Base-by-base conservation (phyloP, 164 flowering plant genomes). In the Aristolochia californica region DNA sequence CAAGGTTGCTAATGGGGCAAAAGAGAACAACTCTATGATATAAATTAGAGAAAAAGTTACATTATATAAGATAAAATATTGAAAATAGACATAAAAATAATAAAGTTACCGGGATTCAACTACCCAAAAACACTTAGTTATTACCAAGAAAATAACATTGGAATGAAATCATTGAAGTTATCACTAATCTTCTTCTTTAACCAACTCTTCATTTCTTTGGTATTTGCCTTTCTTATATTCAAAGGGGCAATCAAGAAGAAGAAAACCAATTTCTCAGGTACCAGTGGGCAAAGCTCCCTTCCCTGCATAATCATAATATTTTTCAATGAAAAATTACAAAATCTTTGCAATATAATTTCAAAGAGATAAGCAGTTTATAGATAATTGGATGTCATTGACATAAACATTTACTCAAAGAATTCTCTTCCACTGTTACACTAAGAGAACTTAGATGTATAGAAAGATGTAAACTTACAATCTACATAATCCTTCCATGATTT, bases 161-260 rank as follows among this genome's bases (percentile, higher is more conserved):
- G 21, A 51, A 23, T 2, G 15, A 24, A 21, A 51, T 7, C n/a
- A 20, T 1, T 23, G 55, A 48, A 20, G 25, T 38, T 38, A 13
- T 59, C 51, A 70, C 74, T 96, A 91, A 61, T 93, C 98, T 66
- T 89, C 98, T 72, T 88, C 98, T 59, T 73, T 82, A 38, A 87
- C 66, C 78, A 93, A 66, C 69, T 93, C 98, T 12, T 97, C 95
- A 75, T 93, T 93, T 56, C 97, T 93, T 60, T 93, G 98, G 66
- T 89, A 89, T 73, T 93, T 97, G 0, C 97, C 97, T 66, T 93
- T 93, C 67, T 93, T 93, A 69, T 93, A 93, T 69, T 93, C 98
- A 49, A 93, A 85, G 24, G 96, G 94, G 56, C 83, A 80, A 72
- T 89, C 97, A 48, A 93, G 87, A 62, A 93, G 91, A 61, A 89